phyloP scores from a whole-genome alignment of 2,329 filamentous ascomycete genomes.

The Botrytis porri region DNA sequence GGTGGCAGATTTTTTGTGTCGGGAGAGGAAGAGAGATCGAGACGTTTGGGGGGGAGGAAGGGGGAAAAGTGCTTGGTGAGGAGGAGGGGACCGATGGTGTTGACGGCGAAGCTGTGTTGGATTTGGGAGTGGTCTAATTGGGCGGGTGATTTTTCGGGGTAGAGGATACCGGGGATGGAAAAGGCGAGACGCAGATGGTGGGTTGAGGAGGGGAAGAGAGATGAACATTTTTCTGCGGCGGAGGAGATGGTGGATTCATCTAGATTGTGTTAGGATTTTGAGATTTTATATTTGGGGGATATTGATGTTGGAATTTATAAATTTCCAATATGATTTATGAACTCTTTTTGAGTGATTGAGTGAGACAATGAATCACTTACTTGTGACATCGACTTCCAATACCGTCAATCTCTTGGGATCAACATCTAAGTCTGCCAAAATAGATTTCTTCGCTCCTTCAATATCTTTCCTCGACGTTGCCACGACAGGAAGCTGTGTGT shows the following conservation, averaged over 20 bases:
- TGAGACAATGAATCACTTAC: constrained; percentile 40
- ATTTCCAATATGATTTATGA: neutral
- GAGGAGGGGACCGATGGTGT: constrained; percentile 70
- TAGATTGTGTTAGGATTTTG: constrained; percentile 14
- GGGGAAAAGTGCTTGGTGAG: constrained; percentile 72
- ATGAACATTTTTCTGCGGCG: constrained; percentile 50
- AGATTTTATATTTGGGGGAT: neutral
- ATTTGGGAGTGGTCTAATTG: constrained; percentile 62
- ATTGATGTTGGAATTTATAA: neutral
- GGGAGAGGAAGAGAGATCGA: constrained; percentile 37
- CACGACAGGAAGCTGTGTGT: constrained; percentile 56
- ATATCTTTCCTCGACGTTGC: constrained; percentile 57
- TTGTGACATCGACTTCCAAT: constrained; percentile 54
- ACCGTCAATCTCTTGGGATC: constrained; percentile 48
- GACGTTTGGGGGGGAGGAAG: constrained; percentile 62
- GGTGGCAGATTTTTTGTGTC: constrained; percentile 42
- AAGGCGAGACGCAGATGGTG: constrained; percentile 67
- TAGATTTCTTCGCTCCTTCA: constrained; percentile 45
- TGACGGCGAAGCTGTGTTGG: constrained; percentile 69
- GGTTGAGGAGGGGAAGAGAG: constrained; percentile 49
- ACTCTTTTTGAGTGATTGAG: neutral
- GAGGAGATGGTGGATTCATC: constrained; percentile 62
- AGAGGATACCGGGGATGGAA: constrained; percentile 67
- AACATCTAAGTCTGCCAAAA: constrained; percentile 49
- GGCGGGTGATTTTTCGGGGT: constrained; percentile 66